Percentiles rank a stretch among this genome's conserved stretches.
Conservation (phyloP, 2,329 filamentous ascomycete genomes). For the Rhynchosporium secalis region DNA sequence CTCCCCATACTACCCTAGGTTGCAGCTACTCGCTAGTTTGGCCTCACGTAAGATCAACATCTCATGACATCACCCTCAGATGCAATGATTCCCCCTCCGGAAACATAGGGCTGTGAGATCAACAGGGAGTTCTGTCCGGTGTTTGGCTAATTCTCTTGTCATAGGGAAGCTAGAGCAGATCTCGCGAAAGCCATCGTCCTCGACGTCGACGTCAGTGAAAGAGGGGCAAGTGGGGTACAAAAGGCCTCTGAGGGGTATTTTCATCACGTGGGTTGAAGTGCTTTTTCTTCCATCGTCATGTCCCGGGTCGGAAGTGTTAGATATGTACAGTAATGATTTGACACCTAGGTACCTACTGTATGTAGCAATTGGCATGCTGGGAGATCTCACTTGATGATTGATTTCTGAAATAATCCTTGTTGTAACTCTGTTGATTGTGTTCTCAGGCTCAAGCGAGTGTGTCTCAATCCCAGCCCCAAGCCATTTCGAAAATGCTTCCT, state of each 20-base stretch:
- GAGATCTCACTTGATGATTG: too few species aligned
- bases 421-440: neutral
- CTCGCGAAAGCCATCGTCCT: neutral
- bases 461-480: neutral
- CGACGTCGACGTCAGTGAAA: slow-evolving; percentile 14
- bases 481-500: neutral
- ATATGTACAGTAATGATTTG: too few species aligned
- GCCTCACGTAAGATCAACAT: slow-evolving; percentile 18
- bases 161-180: neutral
- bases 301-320: too few species aligned
- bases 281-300: neutral
- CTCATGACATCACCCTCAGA: slow-evolving; percentile 24
- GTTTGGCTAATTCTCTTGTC: neutral
- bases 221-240: neutral
- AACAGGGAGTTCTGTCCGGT: neutral
- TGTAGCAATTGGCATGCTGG: too few species aligned
- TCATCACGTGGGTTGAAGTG: neutral
- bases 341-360: too few species aligned
- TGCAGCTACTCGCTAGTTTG: slow-evolving; percentile 11
- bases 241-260: neutral
- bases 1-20: slow-evolving; percentile 5
- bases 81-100: neutral
- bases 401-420: neutral
- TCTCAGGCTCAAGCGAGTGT: neutral
- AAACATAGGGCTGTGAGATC: neutral